Evolutionary conservation across 2,329 filamentous ascomycete genomes (phyloP), one percentile per base, ranked within the genome.

Genomic region (Apiospora arundinis): DNA sequence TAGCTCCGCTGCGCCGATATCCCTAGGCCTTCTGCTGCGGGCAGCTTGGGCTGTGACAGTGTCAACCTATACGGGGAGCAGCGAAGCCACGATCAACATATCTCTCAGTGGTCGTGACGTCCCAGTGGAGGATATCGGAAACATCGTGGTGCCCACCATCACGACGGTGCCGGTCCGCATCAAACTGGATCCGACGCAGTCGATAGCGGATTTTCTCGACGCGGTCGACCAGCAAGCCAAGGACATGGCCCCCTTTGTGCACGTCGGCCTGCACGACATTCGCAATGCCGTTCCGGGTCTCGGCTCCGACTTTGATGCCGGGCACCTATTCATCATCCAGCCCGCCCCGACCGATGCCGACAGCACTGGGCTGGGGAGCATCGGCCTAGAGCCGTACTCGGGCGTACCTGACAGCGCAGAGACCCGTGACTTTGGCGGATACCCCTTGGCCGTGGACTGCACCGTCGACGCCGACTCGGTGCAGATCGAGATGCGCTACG

Each of bases 321-420:
- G 68, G 14, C 68, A 69, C 48, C 46, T 69, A 11, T 69, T 69
- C 40, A 25, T 69, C 11, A 49, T 69, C 28, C 68, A 69, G 21
- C 37, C 60, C 45, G 68, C 23, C 32, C 12, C 68, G 6, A 25
- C 63, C 32, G 21, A 25, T 8, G 63, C 25, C 21, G 63, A 66
- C 18, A 23, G 25, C 63, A 66, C 63, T 9, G 63, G 25, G 9
- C 25, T n/a, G n/a, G n/a, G 8, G 21, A 37, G 21, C 40, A 25
- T 66, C 32, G 68, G 68, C n/a, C 25, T 69, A 2, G 48, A 69
- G 68, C 52, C 12, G 21, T 42, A 56, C 23, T 23, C 25, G 11
- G 23, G n/a, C 40, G 40, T 42, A 42, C 9, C 40, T 2, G 40
- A 42, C 40, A 11, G 40, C 9, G 40, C 40, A 23, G 68, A 60